Conservation (phyloP, 179 eudicot genomes). For the Heliamphora pulchella region DNA sequence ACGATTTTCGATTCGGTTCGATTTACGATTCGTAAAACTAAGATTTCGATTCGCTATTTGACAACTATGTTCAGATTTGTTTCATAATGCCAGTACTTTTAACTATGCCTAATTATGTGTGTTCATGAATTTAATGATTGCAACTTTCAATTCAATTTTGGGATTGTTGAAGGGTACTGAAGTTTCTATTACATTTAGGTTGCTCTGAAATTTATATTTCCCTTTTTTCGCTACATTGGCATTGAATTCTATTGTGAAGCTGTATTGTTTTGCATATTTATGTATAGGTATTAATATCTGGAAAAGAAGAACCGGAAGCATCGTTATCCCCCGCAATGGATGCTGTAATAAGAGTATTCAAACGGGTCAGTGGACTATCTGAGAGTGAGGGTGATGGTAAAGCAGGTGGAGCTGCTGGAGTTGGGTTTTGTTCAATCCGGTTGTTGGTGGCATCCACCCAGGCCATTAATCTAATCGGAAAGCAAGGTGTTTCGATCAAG, state of each 20-base stretch:
- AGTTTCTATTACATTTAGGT: not conserved
- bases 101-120: not conserved
- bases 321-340: slow-evolving; percentile 93
- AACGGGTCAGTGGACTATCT: slow-evolving; percentile 62
- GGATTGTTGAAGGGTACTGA: not conserved
- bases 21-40: too few species aligned
- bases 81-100: not conserved
- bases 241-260: not conserved
- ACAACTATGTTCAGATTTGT: too few species aligned
- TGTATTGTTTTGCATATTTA: not conserved
- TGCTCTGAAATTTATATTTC: too few species aligned
- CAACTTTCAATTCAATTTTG: not conserved
- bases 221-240: too few species aligned
- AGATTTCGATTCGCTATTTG: too few species aligned
- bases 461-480: slow-evolving; percentile 71
- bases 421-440: slow-evolving; percentile 62
- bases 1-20: too few species aligned
- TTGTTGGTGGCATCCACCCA: slow-evolving; percentile 67
- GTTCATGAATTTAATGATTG: not conserved
- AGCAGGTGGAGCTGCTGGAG: slow-evolving; percentile 34
- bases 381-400: slow-evolving; percentile 44
- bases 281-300: slow-evolving; percentile 70
- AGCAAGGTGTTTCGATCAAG: slow-evolving; percentile 71
- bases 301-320: slow-evolving; percentile 77
- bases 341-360: slow-evolving; percentile 75